Percentiles rank a stretch among this genome's conserved stretches.
These are phyloP conservation scores for Naganishia sp. DNA, from an alignment of 1,284 basidiomycete species.

Conservation along the genomic window DNA sequence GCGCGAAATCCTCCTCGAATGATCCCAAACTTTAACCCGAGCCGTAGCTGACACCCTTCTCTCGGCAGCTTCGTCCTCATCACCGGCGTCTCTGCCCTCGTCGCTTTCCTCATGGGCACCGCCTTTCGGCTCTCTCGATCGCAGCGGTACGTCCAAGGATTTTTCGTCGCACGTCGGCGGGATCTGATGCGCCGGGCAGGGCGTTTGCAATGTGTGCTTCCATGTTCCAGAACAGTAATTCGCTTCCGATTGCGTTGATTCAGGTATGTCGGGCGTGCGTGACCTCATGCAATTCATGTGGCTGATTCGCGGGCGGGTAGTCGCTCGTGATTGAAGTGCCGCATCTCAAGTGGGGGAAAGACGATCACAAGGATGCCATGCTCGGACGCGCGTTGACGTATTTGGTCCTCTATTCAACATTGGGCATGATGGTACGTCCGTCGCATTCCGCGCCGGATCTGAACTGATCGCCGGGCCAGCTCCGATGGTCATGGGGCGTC, in stretches of 20 bases:
- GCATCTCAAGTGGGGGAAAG: constrained; percentile 74
- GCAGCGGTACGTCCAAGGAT: constrained; percentile 48
- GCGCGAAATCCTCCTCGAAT: no score
- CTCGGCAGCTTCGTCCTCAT: constrained; percentile 71
- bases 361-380: constrained; percentile 83
- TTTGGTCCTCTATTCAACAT: constrained; percentile 85
- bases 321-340: constrained; percentile 82
- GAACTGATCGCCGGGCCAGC: constrained; percentile 51
- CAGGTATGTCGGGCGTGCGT: constrained; percentile 37
- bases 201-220: constrained; percentile 78
- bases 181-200: constrained; percentile 52
- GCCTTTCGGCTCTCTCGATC: constrained; percentile 52
- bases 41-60: no score
- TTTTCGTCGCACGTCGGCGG: not conserved
- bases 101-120: constrained; percentile 53
- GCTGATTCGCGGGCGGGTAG: constrained; percentile 53
- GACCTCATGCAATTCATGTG: not conserved
- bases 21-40: no score
- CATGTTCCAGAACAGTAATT: constrained; percentile 66
- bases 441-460: no score
- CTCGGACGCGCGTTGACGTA: constrained; percentile 89
- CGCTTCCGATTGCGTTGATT: constrained; percentile 82
- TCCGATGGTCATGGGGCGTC: constrained; percentile 89
- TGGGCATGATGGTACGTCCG: constrained; percentile 80
- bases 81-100: constrained; percentile 62